Base-by-base conservation (phyloP, 2,329 filamentous ascomycete genomes). In the Bipolaris zeicola region DNA sequence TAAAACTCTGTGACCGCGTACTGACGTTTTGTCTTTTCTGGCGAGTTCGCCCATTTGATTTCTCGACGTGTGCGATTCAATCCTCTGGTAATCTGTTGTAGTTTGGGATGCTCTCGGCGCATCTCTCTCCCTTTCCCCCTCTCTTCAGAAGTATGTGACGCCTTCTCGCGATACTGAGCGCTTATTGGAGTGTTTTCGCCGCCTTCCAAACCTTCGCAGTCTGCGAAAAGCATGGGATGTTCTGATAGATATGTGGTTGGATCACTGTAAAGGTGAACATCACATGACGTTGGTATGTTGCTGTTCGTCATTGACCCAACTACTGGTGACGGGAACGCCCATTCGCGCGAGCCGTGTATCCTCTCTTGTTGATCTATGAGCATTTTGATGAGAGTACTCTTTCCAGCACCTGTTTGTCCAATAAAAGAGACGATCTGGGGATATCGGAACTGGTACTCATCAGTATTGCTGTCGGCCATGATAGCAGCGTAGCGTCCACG, bases 121-220 rank as follows among this genome's bases (percentile, higher is more conserved):
- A 31, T 11, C 10, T 31, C 28, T 8, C 10, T 31, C 28, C 28
- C 28, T 13, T 31, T 31, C 3, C 8, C 28, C 28, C 7, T 31
- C 28, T 31, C 28, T 31, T 31, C 28, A 31, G 28, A 11, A 31
- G 28, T 31, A 31, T 31, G 28, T 13, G 28, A 31, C 10, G 28
- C 28, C 37, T 39, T n/a, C 37, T 33, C 39, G 2, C 41, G 33
- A 11, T 36, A 28, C 20, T 61, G 14, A 66, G 43, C 65, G 8
- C 65, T 68, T 4, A 69, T 52, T 28, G 78, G 78, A 10, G 68
- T 65, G 18, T 69, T 71, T 59, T 83, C 81, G 8, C 82, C 82
- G 31, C 81, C 82, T 18, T 80, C 76, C 7, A 84, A 74, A 0
- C 82, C 82, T 70, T 84, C 82, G 57, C 81, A 84, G 58, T 84